These are phyloP conservation scores for Acaromyces ingoldii DNA, from an alignment of 1,284 basidiomycete species.

Conservation along the genomic window DNA sequence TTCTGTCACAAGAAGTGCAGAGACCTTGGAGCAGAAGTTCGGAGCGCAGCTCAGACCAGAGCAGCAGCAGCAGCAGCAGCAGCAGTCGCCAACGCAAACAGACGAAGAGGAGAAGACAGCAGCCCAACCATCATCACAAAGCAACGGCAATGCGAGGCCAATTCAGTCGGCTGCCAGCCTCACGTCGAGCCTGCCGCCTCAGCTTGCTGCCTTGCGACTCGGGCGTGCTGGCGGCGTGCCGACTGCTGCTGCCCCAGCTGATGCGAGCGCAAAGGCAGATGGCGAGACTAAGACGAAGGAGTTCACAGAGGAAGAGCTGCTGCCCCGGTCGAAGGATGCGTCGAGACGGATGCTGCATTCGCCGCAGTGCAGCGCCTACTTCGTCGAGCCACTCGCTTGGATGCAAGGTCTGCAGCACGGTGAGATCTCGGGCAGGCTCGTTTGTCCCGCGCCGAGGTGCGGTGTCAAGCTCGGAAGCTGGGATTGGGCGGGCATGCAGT, in stretches of 20 bases:
- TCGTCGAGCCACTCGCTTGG: constrained; percentile 96
- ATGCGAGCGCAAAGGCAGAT: neutral
- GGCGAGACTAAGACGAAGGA: too few species aligned
- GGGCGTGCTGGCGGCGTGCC: constrained; percentile 3
- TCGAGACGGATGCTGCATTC: constrained; percentile 26
- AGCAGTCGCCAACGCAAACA: constrained; percentile 1
- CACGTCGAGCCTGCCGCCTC: constrained; percentile 30
- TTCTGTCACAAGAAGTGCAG: too few species aligned
- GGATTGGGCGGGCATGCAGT: constrained; percentile 92
- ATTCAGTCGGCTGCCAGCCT: constrained; percentile 35
- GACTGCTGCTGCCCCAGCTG: neutral
- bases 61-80: neutral
- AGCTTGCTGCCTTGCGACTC: constrained; percentile 35
- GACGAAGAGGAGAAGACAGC: neutral
- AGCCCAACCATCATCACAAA: neutral
- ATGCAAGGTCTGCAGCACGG: constrained; percentile 79
- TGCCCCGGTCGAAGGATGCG: too few species aligned
- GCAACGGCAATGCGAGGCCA: too few species aligned
- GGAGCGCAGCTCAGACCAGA: neutral
- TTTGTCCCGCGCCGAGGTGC: constrained; percentile 86
- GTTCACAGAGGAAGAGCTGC: too few species aligned
- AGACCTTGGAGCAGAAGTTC: neutral
- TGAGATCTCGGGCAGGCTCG: constrained; percentile 75
- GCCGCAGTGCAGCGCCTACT: constrained; percentile 84
- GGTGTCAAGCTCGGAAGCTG: constrained; percentile 85